These are phyloP conservation scores for Neurospora intermedia DNA, from an alignment of 495 filamentous ascomycete species.

Conservation along the genomic window DNA sequence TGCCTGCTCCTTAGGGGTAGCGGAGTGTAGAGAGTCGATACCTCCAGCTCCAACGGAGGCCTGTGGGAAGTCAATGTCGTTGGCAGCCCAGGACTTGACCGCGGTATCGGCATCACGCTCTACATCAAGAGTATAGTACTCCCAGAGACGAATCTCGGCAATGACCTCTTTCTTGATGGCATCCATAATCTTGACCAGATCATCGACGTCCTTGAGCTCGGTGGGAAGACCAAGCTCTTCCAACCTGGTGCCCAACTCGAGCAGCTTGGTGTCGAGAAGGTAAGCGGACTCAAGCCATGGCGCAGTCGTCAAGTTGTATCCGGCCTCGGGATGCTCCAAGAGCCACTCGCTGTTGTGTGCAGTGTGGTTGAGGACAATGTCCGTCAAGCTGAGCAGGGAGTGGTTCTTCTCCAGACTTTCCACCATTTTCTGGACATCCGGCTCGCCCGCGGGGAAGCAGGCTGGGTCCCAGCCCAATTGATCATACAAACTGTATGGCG, in stretches of 20 bases:
- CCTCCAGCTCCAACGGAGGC: constrained; percentile 32
- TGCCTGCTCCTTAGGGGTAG: constrained; percentile 36
- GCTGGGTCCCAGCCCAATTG: constrained; percentile 77
- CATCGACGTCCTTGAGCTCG: constrained; percentile 55
- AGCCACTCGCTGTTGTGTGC: constrained; percentile 94
- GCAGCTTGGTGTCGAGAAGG: constrained; percentile 72
- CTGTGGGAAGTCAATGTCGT: constrained; percentile 37
- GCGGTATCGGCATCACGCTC: constrained; percentile 58
- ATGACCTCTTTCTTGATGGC: constrained; percentile 72
- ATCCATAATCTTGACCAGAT: constrained; percentile 77
- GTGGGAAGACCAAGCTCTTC: constrained; percentile 59
- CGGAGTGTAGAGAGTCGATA: constrained; percentile 33
- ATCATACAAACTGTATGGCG: constrained; percentile 93
- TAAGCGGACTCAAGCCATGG: constrained; percentile 87
- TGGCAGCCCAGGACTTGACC: constrained; percentile 58
- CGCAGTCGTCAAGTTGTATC: constrained; percentile 87
- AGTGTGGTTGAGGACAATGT: constrained; percentile 98
- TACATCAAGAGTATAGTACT: constrained; percentile 81
- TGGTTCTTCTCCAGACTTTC: constrained; percentile 74
- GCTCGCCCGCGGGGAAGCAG: constrained; percentile 77
- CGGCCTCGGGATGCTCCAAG: constrained; percentile 86
- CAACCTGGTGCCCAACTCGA: constrained; percentile 66
- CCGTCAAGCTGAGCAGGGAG: constrained; percentile 78
- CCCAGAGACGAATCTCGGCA: constrained; percentile 69
- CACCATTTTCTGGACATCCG: constrained; percentile 68